A percentile compares a stretch with the other conserved stretches of the same genome.
Evolutionary conservation across 352 stramenopile species (phyloP).

Genomic region (Phytophthora brassicae): DNA sequence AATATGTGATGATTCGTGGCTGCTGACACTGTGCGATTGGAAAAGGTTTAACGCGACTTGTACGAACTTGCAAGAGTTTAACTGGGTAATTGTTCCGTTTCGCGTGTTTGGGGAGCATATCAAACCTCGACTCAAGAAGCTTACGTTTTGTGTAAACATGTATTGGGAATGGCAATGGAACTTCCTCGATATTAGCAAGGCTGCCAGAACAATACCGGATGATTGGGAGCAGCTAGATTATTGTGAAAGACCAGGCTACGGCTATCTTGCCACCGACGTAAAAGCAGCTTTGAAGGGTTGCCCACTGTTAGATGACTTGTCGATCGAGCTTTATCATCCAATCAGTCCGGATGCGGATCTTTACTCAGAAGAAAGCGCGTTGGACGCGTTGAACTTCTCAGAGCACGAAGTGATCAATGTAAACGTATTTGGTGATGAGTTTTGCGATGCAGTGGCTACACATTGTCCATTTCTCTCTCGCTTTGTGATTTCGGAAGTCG

Average conservation of each 20-base stretch:
- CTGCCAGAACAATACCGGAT: slow-evolving; percentile 1
- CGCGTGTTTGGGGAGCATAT: slow-evolving; percentile 34
- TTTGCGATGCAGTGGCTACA: slow-evolving; percentile 19
- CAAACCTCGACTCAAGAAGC: slow-evolving; percentile 30
- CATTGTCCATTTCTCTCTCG: slow-evolving; percentile 28
- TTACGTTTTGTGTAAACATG: slow-evolving; percentile 40
- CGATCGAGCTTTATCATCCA: slow-evolving; percentile 39
- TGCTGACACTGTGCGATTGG: slow-evolving; percentile 27
- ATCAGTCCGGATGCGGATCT: slow-evolving; percentile 2
- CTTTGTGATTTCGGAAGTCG: slow-evolving; percentile 29
- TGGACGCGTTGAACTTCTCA: slow-evolving; percentile 21
- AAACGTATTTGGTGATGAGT: slow-evolving; percentile 34
- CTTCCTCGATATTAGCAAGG: slow-evolving; percentile 19
- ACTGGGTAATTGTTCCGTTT: slow-evolving; percentile 40
- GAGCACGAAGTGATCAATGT: slow-evolving; percentile 31
- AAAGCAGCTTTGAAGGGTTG: slow-evolving; percentile 31
- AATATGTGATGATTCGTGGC: slow-evolving; percentile 26
- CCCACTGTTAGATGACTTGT: slow-evolving; percentile 26
- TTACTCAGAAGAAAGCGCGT: background rate
- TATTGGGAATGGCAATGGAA: slow-evolving; percentile 39
- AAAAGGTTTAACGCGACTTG: slow-evolving; percentile 30
- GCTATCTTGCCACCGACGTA: slow-evolving; percentile 25
- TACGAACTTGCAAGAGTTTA: slow-evolving; percentile 30
- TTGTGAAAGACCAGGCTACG: slow-evolving; percentile 13
- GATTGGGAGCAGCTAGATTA: slow-evolving; percentile 7